These are phyloP conservation scores for Russula sp. DNA, from an alignment of 768 basidiomycete genomes.

Conservation along the genomic window DNA sequence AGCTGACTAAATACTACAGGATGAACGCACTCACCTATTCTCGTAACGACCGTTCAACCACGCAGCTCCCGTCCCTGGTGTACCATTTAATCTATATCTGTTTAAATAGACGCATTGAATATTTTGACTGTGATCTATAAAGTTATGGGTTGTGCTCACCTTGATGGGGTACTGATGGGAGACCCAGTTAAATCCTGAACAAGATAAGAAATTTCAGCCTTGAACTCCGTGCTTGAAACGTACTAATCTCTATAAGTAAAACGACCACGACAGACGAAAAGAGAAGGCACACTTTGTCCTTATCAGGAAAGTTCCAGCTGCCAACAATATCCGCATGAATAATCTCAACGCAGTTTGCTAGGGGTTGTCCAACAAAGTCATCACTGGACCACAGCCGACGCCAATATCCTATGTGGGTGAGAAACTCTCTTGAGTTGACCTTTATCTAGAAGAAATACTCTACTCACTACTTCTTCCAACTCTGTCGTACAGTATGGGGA, in stretches of 20 bases:
- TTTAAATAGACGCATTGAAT: not conserved
- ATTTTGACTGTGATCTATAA: not conserved
- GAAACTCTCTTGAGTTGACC: not conserved
- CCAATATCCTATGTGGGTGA: constrained; percentile 15
- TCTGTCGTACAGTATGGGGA: constrained; percentile 3
- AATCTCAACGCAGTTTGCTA: not conserved
- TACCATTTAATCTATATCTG: not conserved
- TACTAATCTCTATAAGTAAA: not conserved
- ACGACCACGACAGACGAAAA: not conserved
- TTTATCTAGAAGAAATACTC: not conserved
- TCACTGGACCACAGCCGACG: constrained; percentile 2
- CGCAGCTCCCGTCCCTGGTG: not conserved
- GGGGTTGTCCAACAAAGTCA: not conserved
- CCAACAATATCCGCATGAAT: constrained; percentile 15
- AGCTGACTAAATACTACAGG: too few relatives aligned
- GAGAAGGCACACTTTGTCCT: not conserved
- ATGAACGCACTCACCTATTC: not conserved
- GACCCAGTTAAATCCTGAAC: constrained; percentile 1
- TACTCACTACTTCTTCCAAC: constrained; percentile 19
- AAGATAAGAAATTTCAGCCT: constrained; percentile 1
- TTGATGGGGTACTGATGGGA: too few relatives aligned
- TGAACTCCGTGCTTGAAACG: constrained; percentile 6
- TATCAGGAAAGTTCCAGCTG: constrained; percentile 14
- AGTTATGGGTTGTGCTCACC: not conserved
- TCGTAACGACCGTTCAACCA: constrained; percentile 3